Base-by-base conservation (phyloP, 169 alveolate genomes). In the Cryptosporidium parvum region DNA sequence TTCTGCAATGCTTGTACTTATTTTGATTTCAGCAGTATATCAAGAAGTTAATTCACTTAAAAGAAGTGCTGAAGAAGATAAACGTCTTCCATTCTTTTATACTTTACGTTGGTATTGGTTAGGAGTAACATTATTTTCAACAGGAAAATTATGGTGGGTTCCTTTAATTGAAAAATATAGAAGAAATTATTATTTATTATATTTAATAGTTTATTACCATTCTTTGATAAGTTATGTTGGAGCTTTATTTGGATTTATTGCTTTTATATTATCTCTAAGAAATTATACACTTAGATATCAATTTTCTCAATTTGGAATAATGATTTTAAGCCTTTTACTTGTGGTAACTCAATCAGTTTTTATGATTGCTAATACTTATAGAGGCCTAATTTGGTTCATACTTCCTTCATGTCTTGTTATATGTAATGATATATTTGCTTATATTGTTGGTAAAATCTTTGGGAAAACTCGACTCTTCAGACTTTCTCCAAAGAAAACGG, bases 401-500 rank as follows among this genome's bases (percentile, higher is more conserved):
- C 92, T 98, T 7, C 99, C 99, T 5, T 95, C 97, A 16, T 75
- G 96, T 3, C 94, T 97, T 61, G 99, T 98, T 18, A 94, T 96
- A 37, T 84, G 94, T 31, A 98, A 98, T 94, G 99, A 98, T 91
- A 93, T 95, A 31, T 94, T 94, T 91, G 99, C 99, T 7, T 98
- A 98, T 91, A 69, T 98, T 9, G 97, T 97, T 93, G 99, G 99
- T 35, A 95, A 95, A 59, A 72, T 95, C 73, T 96, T 96, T 70
- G 99, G 99, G 6, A 97, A 92, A 91, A 96, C 98, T 14, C 91
- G 94, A 39, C 95, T 98, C 48, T 97, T 97, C 52, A 93, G 95
- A 35, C 93, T 98, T 51, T 97, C 99, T 23, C 99, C 99, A 8
- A 98, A 97, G 80, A 98, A 98, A 95, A 98, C 99, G 18, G 97